Base-by-base conservation (phyloP, 148 eudicot species). In the Rhododendron molle region DNA sequence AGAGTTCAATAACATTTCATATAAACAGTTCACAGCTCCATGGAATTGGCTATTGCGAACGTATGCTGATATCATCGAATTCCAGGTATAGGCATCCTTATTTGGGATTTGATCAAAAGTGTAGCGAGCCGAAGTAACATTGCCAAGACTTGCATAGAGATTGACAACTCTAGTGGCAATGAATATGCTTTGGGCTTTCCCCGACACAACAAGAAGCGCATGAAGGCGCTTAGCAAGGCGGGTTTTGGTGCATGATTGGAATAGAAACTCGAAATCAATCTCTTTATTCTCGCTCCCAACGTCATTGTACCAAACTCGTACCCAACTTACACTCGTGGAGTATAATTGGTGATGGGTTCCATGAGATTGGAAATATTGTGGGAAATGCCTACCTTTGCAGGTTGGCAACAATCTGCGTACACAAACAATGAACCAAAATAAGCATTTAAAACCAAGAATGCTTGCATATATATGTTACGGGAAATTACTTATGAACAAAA, bases 1-100 rank as follows among this genome's bases (percentile, higher is more conserved):
- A 69, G 90, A 77, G 16, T 84, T 85, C 32, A 78, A 83, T 73
- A 89, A 54, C 90, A 92, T 81, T 85, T 88, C 87, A 86, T 83
- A 78, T 81, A 92, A 88, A 88, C 97, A 93, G 56, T 85, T 89
- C 72, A 92, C 80, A 78, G 95, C 93, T 74, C 90, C 91, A 83
- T 38, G 54, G 40, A 82, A 88, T 76, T 78, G 84, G 23, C 91
- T 90, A 77, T 85, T 85, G 20, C 97, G 94, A 21, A 92, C 94
- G 78, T 90, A 92, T 18, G 93, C 92, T 73, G 97, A 87, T 60
- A 94, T 86, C 92, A 94, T 90, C 9, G 94, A 93, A 87, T 94
- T 94, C 97, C 97, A 76, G 7, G 52, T 76, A 76, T 76, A 76
- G 50, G 92, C 83, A 88, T 94, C 95, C 89, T 90, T 94, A 18